phyloP scores from a whole-genome alignment of 164 flowering plant species.

The Tinospora cordifolia region DNA sequence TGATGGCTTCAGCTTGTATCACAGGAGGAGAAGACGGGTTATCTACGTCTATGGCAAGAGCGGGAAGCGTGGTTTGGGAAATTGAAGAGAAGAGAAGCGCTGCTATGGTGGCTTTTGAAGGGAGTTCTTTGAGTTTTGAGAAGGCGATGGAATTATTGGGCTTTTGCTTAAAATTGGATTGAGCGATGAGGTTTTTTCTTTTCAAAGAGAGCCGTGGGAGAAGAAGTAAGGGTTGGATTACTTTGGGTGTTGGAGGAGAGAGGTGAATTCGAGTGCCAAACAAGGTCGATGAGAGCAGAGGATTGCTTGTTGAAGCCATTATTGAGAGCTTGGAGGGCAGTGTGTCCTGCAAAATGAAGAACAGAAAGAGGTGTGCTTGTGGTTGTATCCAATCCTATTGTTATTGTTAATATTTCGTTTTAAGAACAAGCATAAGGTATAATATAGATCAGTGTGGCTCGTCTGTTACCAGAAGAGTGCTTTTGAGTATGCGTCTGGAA shows the following conservation, averaged over 20 bases:
- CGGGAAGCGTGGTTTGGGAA: slow-evolving; percentile 33
- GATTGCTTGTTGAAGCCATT: slow-evolving; percentile 30
- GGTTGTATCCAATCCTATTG: too few relatives aligned
- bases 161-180: slow-evolving; percentile 18
- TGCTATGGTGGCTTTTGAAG: slow-evolving; percentile 52
- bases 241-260: slow-evolving; percentile 55
- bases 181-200: slow-evolving; percentile 21
- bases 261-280: slow-evolving; percentile 34
- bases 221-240: slow-evolving; percentile 16
- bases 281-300: slow-evolving; percentile 49
- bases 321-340: not conserved
- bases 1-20: slow-evolving; percentile 49
- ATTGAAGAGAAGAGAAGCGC: slow-evolving; percentile 55
- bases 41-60: slow-evolving; percentile 47
- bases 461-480: not conserved
- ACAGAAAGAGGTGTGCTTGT: too few relatives aligned
- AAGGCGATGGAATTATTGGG: slow-evolving; percentile 20
- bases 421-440: too few relatives aligned
- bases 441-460: too few relatives aligned
- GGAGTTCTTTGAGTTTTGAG: slow-evolving; percentile 8
- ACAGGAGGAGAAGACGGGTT: slow-evolving; percentile 28
- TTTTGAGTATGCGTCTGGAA: not conserved
- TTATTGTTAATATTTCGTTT: too few relatives aligned
- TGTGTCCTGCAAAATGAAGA: not conserved
- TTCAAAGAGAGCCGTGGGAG: slow-evolving; percentile 13